Conservation (phyloP, 2,329 filamentous ascomycete species). For the Ophiostoma sp. region DNA sequence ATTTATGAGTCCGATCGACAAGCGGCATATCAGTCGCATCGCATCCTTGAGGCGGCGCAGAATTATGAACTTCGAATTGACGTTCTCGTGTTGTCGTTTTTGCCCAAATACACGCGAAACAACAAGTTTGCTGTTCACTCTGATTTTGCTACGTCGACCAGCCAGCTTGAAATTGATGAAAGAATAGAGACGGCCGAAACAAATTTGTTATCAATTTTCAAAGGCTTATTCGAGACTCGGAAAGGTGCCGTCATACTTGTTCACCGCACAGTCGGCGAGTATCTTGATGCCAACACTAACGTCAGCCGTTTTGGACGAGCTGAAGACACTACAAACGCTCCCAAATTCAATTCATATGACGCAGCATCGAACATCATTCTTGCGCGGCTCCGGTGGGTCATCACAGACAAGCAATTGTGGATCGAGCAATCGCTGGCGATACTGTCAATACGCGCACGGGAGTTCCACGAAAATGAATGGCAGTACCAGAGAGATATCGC, state of each 20-base stretch:
- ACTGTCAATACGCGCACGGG: too few relatives aligned
- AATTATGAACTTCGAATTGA: background rate
- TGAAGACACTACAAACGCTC: background rate
- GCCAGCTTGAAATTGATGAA: too few relatives aligned
- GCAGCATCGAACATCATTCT: background rate
- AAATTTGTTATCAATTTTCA: background rate
- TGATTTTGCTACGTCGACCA: background rate
- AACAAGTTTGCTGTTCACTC: background rate
- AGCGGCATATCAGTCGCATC: background rate
- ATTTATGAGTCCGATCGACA: background rate
- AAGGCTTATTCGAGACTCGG: background rate
- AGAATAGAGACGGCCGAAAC: background rate
- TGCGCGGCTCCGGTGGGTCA: background rate
- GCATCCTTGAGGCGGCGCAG: background rate
- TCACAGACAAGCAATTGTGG: too few relatives aligned
- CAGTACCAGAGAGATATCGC: too few relatives aligned
- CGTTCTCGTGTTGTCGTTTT: background rate
- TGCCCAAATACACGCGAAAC: background rate
- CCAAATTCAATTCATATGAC: background rate
- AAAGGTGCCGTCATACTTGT: background rate
- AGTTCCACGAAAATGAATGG: too few relatives aligned
- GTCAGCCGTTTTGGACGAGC: background rate
- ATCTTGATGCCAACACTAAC: background rate
- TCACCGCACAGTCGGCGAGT: background rate
- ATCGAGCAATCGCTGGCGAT: too few relatives aligned